These are phyloP conservation scores for Henckelia pumila DNA, from an alignment of 257 asterid genomes.

Conservation along the genomic window DNA sequence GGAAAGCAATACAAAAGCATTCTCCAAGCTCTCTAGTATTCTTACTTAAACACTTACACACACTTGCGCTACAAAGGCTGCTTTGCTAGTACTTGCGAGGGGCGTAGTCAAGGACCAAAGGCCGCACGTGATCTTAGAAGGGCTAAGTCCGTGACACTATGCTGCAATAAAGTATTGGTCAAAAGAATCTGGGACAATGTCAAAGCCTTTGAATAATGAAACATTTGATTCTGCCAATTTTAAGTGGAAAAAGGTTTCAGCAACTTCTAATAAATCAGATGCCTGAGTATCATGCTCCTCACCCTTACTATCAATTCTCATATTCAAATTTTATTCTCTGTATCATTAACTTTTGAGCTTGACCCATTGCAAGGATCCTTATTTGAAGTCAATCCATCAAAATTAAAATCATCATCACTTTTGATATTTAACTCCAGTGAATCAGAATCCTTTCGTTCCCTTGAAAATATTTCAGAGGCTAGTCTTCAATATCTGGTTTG, in stretches of 20 bases:
- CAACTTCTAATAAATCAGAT: constrained; percentile 41
- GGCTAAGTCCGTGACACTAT: too few species aligned
- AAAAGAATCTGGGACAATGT: constrained; percentile 69
- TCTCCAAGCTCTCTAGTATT: too few species aligned
- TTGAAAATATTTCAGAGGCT: constrained; percentile 89
- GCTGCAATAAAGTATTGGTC: constrained; percentile 75
- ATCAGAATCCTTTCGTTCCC: constrained; percentile 56
- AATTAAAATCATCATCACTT: constrained; percentile 56
- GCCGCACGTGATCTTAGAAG: too few species aligned
- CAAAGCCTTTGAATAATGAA: constrained; percentile 74
- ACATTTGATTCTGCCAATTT: constrained; percentile 38
- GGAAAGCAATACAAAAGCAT: too few species aligned
- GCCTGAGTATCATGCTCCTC: constrained; percentile 43
- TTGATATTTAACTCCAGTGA: constrained; percentile 39
- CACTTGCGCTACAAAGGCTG: too few species aligned
- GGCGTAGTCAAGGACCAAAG: too few species aligned
- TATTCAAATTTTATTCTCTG: constrained; percentile 37
- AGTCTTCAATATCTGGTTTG: too few species aligned
- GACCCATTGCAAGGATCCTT: constrained; percentile 43
- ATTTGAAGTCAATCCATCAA: constrained; percentile 37
- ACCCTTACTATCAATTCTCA: constrained; percentile 34
- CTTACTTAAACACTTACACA: too few species aligned
- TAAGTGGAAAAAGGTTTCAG: constrained; percentile 48
- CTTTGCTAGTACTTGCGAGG: too few species aligned
- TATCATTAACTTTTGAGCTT: constrained; percentile 41